Conservation (phyloP, 148 eudicot genomes). For the Amaranthus cruentus region DNA sequence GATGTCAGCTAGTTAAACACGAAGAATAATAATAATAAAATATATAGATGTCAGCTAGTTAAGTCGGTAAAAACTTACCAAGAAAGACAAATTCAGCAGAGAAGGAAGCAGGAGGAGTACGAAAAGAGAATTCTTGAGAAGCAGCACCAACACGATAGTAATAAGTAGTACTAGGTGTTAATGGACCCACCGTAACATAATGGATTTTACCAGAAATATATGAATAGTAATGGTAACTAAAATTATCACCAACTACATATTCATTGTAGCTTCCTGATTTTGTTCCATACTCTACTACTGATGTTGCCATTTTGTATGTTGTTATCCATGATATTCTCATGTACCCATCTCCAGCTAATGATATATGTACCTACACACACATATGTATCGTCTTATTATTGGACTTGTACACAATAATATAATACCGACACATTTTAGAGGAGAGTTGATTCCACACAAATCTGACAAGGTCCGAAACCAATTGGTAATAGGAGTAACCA, state of each 20-base stretch:
- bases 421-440: too few species aligned
- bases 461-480: too few species aligned
- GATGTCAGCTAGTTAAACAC: too few species aligned
- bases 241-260: slow-evolving; percentile 49
- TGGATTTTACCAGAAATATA: slow-evolving; percentile 71
- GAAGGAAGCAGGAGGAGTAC: slow-evolving; percentile 56
- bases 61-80: slow-evolving; percentile 32
- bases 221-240: slow-evolving; percentile 55
- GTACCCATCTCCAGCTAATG: slow-evolving; percentile 65
- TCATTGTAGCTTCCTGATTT: slow-evolving; percentile 39
- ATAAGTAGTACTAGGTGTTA: slow-evolving; percentile 54
- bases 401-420: too few species aligned
- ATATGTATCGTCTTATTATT: neutral
- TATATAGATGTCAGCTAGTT: too few species aligned
- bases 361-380: slow-evolving; percentile 60
- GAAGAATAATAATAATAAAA: too few species aligned
- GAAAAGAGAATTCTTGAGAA: slow-evolving; percentile 64
- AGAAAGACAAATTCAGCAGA: slow-evolving; percentile 63
- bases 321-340: slow-evolving; percentile 77
- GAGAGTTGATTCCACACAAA: too few species aligned
- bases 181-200: slow-evolving; percentile 67
- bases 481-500: too few species aligned
- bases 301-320: slow-evolving; percentile 38
- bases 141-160: slow-evolving; percentile 62
- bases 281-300: slow-evolving; percentile 69